These are phyloP conservation scores for Yamadazyma taylorii DNA, from an alignment of 1,139 yeast genomes.

Conservation along the genomic window DNA sequence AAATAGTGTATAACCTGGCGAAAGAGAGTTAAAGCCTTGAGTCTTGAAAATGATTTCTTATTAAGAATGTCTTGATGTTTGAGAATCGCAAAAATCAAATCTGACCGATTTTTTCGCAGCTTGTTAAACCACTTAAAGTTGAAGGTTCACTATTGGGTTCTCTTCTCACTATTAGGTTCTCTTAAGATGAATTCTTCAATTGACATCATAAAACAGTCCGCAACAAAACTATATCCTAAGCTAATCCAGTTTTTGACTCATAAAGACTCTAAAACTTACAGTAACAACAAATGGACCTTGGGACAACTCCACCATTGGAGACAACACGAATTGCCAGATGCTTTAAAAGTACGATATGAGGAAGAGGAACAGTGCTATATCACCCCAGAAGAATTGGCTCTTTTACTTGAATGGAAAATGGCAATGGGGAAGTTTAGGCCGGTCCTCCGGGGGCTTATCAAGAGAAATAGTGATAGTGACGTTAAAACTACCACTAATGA, in stretches of 20 bases:
- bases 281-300: slow-evolving; percentile 26
- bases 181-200: not conserved
- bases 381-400: slow-evolving; percentile 36
- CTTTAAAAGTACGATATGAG: slow-evolving; percentile 20
- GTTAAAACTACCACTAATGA: slow-evolving; percentile 29
- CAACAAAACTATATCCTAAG: slow-evolving; percentile 4
- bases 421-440: slow-evolving; percentile 51
- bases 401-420: slow-evolving; percentile 51
- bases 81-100: too few species aligned
- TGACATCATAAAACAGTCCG: slow-evolving; percentile 4
- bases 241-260: slow-evolving; percentile 7
- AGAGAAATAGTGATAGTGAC: slow-evolving; percentile 28
- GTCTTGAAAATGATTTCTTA: too few species aligned
- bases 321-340: slow-evolving; percentile 25
- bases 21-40: too few species aligned
- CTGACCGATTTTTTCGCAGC: too few species aligned
- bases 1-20: too few species aligned
- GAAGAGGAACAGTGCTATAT: slow-evolving; percentile 26
- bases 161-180: not conserved
- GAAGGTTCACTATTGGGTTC: not conserved
- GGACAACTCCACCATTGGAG: slow-evolving; percentile 40
- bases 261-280: slow-evolving; percentile 14
- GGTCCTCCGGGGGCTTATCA: slow-evolving; percentile 41
- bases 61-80: too few species aligned
- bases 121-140: not conserved